Evolutionary conservation across 768 basidiomycete species (phyloP).

Genomic region (Suillus cothurnatus): DNA sequence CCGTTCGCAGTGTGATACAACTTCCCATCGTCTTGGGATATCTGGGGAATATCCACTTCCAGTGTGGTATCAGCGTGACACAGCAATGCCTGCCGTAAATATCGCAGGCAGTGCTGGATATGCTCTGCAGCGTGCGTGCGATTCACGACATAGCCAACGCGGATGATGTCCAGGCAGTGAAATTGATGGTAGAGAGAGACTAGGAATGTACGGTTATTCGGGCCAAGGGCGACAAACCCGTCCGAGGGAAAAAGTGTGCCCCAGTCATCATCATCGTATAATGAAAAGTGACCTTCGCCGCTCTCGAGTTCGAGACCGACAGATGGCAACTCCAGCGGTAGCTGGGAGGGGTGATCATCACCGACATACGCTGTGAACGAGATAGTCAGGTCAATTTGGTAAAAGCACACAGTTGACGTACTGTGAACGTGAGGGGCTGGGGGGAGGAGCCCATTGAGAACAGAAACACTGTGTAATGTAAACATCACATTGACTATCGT

Average conservation of each 20-base stretch:
- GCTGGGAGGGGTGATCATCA: constrained; percentile 33
- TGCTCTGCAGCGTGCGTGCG: constrained; percentile 30
- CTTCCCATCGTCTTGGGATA: constrained; percentile 18
- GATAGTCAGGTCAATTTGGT: background rate
- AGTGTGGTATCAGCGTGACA: constrained; percentile 43
- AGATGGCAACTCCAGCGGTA: constrained; percentile 31
- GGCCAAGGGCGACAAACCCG: constrained; percentile 38
- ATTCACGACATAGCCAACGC: constrained; percentile 29
- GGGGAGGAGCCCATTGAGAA: constrained; percentile 17
- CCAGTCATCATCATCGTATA: constrained; percentile 39
- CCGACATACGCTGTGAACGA: constrained; percentile 29
- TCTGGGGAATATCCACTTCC: constrained; percentile 34
- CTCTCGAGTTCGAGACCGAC: constrained; percentile 30
- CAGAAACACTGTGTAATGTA: constrained; percentile 18
- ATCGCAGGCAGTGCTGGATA: constrained; percentile 41
- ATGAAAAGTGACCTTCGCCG: constrained; percentile 30
- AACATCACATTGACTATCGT: constrained; percentile 25
- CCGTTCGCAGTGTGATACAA: constrained; percentile 33
- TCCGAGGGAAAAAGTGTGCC: constrained; percentile 35
- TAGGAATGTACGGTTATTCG: constrained; percentile 35
- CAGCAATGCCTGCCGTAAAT: constrained; percentile 39
- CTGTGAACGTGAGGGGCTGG: constrained; percentile 25
- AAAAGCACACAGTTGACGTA: constrained; percentile 11
- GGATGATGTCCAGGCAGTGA: constrained; percentile 46
- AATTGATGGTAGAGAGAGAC: constrained; percentile 49